Evolutionary conservation across 768 basidiomycete genomes (phyloP), one percentile per base, ranked within the genome.

Genomic region (Pisolithus microcarpus): DNA sequence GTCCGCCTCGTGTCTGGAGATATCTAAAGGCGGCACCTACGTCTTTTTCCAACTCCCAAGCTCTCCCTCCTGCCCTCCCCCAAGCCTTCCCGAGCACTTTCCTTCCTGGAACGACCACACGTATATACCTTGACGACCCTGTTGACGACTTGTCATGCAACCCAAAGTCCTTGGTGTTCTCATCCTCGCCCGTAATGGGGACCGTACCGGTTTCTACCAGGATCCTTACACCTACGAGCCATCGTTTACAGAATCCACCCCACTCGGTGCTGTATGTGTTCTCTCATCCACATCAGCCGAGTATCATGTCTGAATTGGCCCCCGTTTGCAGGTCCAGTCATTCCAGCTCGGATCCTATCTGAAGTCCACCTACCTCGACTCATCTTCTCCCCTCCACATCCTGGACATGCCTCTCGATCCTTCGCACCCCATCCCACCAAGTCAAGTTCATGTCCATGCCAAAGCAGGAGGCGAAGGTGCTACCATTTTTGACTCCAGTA

Each of bases 391-490:
- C 9, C 82, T 81, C 40, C 83, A 81, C 67, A 84, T 90, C 57
- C 74, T 75, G 51, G 80, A 78, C 53, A 81, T 90, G 68, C 76
- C 77, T 61, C 71, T 76, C 46, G 84, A 87, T 64, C 76, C 65
- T 7, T 56, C 62, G 7, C 64, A 64, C 40, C 62, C 87, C 54
- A 84, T 85, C 43, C 76, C 86, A 65, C 84, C 84, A 60, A 77
- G 66, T 56, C 77, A 83, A 65, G 75, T 91, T 58, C 81, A 84
- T 58, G 78, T 85, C 42, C 84, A 82, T 55, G 87, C 85, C 60
- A 91, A 91, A 70, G 80, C 82, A 40, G 87, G 87, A 28, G 83
- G 82, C 18, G 90, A 91, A 64, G 86, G 88, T 48, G 75, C 80
- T 6, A 81, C 84, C 37, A 87, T 91, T 56, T 87, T 89, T 68